A percentile compares a stretch with the other conserved stretches of the same genome.
phyloP scores from a whole-genome alignment of 305 asterid genomes.

The Salvia sclarea region DNA sequence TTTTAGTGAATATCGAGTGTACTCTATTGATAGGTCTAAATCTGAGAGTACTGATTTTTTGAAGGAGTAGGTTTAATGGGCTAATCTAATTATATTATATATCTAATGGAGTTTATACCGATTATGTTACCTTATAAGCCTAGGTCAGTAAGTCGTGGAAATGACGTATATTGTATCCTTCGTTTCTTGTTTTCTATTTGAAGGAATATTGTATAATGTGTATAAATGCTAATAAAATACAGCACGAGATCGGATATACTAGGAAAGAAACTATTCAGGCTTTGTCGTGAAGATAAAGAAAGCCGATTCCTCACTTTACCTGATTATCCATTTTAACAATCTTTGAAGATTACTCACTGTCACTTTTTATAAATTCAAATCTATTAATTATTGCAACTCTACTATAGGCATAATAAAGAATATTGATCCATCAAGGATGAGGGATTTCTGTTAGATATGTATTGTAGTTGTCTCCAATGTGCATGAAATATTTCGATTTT shows the following conservation, averaged over 20 bases:
- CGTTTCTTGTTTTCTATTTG: no score
- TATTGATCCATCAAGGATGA: not conserved
- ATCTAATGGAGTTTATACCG: not conserved
- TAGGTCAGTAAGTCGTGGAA: no score
- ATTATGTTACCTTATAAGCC: not conserved
- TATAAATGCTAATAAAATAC: no score
- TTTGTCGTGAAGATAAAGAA: slow-evolving; percentile 30
- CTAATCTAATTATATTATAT: not conserved
- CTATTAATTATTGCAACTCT: not conserved
- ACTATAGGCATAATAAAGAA: not conserved
- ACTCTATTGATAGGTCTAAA: no score
- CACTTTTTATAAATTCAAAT: slow-evolving; percentile 5
- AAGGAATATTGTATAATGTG: no score
- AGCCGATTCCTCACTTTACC: slow-evolving; percentile 9
- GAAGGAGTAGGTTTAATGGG: no score
- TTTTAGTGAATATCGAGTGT: no score
- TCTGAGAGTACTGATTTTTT: no score
- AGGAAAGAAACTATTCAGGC: not conserved
- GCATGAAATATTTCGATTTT: not conserved
- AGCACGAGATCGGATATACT: no score
- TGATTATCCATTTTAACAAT: slow-evolving; percentile 8
- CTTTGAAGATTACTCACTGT: not conserved
- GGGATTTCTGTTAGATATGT: no score
- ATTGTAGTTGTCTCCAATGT: no score
- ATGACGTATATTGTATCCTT: no score